A percentile compares a stretch with the other conserved stretches of the same genome.
phyloP scores from a whole-genome alignment of 2,329 filamentous ascomycete species.

The Pyricularia pennisetigena region DNA sequence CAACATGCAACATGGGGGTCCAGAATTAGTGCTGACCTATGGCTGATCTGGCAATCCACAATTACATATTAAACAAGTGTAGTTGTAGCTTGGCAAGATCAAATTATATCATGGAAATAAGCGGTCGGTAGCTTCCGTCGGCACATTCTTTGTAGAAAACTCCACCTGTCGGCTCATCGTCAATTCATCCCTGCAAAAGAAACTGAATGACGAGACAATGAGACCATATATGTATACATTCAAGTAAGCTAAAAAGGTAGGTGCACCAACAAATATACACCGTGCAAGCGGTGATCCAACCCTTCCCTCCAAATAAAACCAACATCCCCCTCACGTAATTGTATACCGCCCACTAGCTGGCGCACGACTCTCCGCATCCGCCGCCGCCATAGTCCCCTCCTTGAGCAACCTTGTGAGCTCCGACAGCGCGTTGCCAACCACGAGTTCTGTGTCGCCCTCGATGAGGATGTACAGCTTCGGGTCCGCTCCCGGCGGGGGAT shows the following conservation, averaged over 20 bases:
- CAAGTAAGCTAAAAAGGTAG: background rate
- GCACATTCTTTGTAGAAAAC: background rate
- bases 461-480: slow-evolving; percentile 98
- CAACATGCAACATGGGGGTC: too few species aligned
- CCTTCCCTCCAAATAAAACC: background rate
- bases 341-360: slow-evolving; percentile 77
- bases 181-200: background rate
- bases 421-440: slow-evolving; percentile 81
- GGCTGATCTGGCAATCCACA: too few species aligned
- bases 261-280: background rate
- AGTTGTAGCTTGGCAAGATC: background rate
- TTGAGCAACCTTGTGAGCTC: slow-evolving; percentile 81
- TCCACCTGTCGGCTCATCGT: background rate
- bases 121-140: background rate
- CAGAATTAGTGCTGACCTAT: too few species aligned
- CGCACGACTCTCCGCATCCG: slow-evolving; percentile 73
- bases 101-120: background rate
- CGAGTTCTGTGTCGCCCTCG: slow-evolving; percentile 90
- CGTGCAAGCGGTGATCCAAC: background rate
- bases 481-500: slow-evolving; percentile 62
- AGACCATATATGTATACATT: background rate
- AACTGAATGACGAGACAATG: background rate
- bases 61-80: too few species aligned
- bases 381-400: slow-evolving; percentile 83
- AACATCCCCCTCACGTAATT: slow-evolving; percentile 49